phyloP scores from a whole-genome alignment of 257 asterid species.

The Hygrophila difformis region DNA sequence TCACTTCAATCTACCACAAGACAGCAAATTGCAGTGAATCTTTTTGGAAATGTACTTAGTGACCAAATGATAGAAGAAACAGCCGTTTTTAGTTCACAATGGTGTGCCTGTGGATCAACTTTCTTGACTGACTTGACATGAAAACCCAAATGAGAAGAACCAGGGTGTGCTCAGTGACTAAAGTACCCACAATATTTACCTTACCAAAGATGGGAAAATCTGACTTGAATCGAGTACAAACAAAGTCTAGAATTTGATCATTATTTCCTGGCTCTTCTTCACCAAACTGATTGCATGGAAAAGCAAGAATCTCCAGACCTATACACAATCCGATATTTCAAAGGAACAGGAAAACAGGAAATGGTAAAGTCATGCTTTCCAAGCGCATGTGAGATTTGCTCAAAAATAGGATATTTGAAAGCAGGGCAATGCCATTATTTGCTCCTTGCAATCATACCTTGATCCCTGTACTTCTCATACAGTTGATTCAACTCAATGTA shows the following conservation, averaged over 20 bases:
- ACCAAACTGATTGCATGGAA: no score
- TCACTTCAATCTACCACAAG: constrained; percentile 60
- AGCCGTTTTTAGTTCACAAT: no score
- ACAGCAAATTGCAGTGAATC: constrained; percentile 4
- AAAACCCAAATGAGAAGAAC: no score
- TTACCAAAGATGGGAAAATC: constrained; percentile 68
- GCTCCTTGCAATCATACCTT: constrained; percentile 28
- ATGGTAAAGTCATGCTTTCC: not conserved
- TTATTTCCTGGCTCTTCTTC: constrained; percentile 80
- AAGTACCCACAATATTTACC: no score
- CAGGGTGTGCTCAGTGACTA: no score
- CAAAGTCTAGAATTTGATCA: constrained; percentile 58
- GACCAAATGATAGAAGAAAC: no score
- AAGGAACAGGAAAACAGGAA: not conserved
- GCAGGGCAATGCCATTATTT: not conserved
- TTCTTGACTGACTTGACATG: no score
- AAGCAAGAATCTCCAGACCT: constrained; percentile 89
- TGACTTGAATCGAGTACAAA: constrained; percentile 69
- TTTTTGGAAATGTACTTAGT: no score
- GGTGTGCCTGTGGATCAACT: no score
- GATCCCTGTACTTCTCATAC: constrained; percentile 52
- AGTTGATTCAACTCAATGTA: constrained; percentile 67
- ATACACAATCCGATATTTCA: no score
- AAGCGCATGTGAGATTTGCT: no score
- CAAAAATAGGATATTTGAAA: not conserved